Base-by-base conservation (phyloP, 1,139 yeast species). In the Torulaspora globosa region DNA sequence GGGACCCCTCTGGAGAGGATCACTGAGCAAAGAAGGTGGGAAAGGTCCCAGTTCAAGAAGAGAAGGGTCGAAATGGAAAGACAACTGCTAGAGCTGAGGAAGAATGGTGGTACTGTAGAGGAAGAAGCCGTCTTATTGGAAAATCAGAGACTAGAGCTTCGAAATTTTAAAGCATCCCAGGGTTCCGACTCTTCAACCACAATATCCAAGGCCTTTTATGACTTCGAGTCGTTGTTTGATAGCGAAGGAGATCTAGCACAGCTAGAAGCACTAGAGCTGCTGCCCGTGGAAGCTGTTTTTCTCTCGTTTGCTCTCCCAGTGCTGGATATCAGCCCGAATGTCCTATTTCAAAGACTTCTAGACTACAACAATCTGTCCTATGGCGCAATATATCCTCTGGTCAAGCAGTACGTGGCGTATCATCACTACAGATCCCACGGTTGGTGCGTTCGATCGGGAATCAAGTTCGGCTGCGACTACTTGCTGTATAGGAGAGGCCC, bases 401-500 rank as follows among this genome's bases (percentile, higher is more conserved):
- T 58, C n/a, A 47, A 46, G 7, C 53, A 55, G 37, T 92, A 86
- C 59, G 81, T 80, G 5, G 92, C 78, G 0, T 92, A 90, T 59
- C 95, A 89, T 60, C 90, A 89, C 62, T 90, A 81, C 66, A 74
- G 96, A 44, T 80, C 96, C 0, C 74, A 80, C 28, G 97, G 97
- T 0, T 92, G 97, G 97, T 90, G 97, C 71, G 95, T 83, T 2
- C 74, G 95, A 49, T 79, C 90, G 0, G 98, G 97, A 0, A 78
- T 90, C 48, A 92, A 92, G 63, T 92, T 92, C 66, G 96, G 97
- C 1, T 78, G 87, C 18, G 95, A 90, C 56, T 82, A 73, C 65
- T 69, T 92, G 15, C 70, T 92, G 6, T 92, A 92, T 64, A 80
- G 83, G 47, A 73, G 92, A 47, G 99, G 99, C 0, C 98, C 98